Evolutionary conservation across 164 flowering plant species (phyloP).

Genomic region (Vitis labrusca): DNA sequence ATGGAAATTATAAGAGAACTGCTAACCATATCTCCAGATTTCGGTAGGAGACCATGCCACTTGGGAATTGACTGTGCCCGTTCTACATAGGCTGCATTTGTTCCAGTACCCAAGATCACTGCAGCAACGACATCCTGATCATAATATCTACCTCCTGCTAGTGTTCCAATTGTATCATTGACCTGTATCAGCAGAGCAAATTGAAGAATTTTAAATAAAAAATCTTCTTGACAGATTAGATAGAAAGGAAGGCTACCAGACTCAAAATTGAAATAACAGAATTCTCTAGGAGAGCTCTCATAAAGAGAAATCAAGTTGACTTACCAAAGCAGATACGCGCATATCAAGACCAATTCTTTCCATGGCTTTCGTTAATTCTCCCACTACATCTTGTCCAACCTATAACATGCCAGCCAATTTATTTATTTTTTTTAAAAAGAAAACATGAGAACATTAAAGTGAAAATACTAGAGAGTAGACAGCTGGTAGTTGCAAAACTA

Average conservation of each 20-base stretch:
- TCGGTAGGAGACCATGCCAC: constrained; percentile 90
- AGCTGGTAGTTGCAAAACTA: too few species aligned
- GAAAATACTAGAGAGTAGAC: too few species aligned
- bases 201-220: not conserved
- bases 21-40: constrained; percentile 91
- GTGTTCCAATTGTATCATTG: constrained; percentile 94
- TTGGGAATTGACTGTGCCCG: constrained; percentile 93
- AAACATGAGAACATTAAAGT: too few species aligned
- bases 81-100: constrained; percentile 98
- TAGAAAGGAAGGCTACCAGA: not conserved
- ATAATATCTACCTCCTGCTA: constrained; percentile 89
- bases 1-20: not conserved
- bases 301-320: constrained; percentile 10
- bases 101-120: constrained; percentile 95
- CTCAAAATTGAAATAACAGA: not conserved
- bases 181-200: constrained; percentile 47
- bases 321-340: constrained; percentile 79
- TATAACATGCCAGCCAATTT: constrained; percentile 17
- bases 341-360: constrained; percentile 68
- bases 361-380: constrained; percentile 68
- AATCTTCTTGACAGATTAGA: not conserved
- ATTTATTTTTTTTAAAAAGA: too few species aligned
- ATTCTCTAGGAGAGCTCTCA: not conserved
- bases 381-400: constrained; percentile 80
- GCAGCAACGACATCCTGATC: constrained; percentile 76